Conservation (phyloP, 1,139 yeast species). For the Chernovozyma sophiae-reginae region DNA sequence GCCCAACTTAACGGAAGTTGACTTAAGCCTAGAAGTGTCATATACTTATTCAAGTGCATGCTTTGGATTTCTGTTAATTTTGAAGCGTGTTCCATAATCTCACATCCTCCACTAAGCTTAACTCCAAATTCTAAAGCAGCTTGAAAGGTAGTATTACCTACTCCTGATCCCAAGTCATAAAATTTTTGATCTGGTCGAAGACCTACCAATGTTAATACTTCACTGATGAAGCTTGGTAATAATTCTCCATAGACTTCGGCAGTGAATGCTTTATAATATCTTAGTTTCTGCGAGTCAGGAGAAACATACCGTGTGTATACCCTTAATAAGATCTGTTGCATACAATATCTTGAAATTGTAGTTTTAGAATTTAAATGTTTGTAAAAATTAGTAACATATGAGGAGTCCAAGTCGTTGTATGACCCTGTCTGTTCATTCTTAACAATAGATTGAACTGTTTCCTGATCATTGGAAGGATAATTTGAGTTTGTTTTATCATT, state of each 20-base stretch:
- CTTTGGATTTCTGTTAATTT: constrained; percentile 59
- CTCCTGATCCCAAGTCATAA: constrained; percentile 90
- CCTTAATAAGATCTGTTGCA: constrained; percentile 68
- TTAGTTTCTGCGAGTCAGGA: constrained; percentile 61
- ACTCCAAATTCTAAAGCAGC: constrained; percentile 88
- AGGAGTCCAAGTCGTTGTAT: too few relatives aligned
- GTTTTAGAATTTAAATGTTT: constrained; percentile 26
- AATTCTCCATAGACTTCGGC: constrained; percentile 91
- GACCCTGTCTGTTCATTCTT: too few relatives aligned
- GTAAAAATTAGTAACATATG: constrained; percentile 26
- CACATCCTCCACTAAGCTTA: constrained; percentile 76
- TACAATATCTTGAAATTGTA: constrained; percentile 50
- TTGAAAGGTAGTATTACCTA: constrained; percentile 86
- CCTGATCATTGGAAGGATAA: too few relatives aligned
- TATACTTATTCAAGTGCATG: constrained; percentile 53
- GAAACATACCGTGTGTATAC: constrained; percentile 77
- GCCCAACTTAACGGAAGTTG: constrained; percentile 56
- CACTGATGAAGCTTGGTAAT: constrained; percentile 71
- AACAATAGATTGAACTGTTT: too few relatives aligned
- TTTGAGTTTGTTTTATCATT: background rate
- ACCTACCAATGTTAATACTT: constrained; percentile 61
- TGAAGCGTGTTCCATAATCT: constrained; percentile 81
- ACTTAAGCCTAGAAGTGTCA: constrained; percentile 59
- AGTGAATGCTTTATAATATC: constrained; percentile 79
- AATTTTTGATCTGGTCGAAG: constrained; percentile 54